A percentile compares a stretch with the other conserved stretches of the same genome.
Conservation (phyloP, 257 asterid genomes). For the Lavandula angustifolia region DNA sequence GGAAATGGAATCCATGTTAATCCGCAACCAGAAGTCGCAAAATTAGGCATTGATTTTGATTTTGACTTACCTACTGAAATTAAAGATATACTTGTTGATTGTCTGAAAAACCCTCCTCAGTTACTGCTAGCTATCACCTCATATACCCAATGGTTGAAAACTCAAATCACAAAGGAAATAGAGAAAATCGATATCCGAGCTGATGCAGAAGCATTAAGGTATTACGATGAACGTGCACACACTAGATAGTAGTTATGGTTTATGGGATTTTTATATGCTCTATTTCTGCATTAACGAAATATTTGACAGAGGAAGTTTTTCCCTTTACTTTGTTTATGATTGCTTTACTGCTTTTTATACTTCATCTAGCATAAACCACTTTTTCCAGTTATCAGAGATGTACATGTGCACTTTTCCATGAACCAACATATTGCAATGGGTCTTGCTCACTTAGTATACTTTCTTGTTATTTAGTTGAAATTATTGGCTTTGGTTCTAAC, state of each 20-base stretch:
- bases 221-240: constrained; percentile 25
- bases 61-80: constrained; percentile 75
- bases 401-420: neutral
- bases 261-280: constrained; percentile 10
- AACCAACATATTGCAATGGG: constrained; percentile 8
- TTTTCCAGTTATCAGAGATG: neutral
- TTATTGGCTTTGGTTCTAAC: neutral
- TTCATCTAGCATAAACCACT: neutral
- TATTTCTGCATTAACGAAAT: neutral
- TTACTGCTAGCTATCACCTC: constrained; percentile 83
- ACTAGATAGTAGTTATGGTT: constrained; percentile 9
- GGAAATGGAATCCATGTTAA: constrained; percentile 81
- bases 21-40: constrained; percentile 71
- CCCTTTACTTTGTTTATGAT: neutral
- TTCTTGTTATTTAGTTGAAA: neutral
- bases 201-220: constrained; percentile 98
- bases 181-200: constrained; percentile 87
- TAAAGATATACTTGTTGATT: constrained; percentile 60
- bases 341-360: constrained; percentile 19
- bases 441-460: constrained; percentile 6
- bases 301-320: constrained; percentile 3
- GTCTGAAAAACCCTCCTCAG: constrained; percentile 83
- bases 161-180: constrained; percentile 62
- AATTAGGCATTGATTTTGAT: constrained; percentile 72
- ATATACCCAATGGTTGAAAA: constrained; percentile 73